Percentiles rank a stretch among this genome's conserved stretches.
Conservation (phyloP, 2,329 filamentous ascomycete genomes). For the Pezizomycotina sp. region DNA sequence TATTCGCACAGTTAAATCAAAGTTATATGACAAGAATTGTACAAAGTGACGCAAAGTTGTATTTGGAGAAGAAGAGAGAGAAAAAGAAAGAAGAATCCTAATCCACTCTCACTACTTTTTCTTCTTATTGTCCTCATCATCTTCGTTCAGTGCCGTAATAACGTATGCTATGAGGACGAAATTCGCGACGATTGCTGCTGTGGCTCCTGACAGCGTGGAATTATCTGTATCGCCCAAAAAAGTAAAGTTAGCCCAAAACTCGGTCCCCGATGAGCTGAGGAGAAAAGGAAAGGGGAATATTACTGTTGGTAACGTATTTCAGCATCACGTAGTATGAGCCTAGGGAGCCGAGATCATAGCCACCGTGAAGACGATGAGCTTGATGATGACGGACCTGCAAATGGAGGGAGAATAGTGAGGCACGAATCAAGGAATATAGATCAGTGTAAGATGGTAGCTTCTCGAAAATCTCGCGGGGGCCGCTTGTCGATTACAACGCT, state of each 20-base stretch:
- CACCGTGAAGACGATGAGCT: slow-evolving; percentile 75
- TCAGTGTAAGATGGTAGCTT: background rate
- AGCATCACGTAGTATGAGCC: slow-evolving; percentile 75
- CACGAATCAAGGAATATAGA: background rate
- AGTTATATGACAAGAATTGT: no score
- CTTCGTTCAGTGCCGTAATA: slow-evolving; percentile 78
- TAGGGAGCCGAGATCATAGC: slow-evolving; percentile 82
- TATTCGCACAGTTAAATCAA: no score
- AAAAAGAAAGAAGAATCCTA: no score
- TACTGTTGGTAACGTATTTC: slow-evolving; percentile 61
- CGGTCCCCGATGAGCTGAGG: background rate
- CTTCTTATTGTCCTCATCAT: slow-evolving; percentile 40
- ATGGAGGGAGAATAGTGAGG: background rate
- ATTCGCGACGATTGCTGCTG: slow-evolving; percentile 80
- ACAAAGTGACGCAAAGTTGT: no score
- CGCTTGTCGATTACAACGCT: background rate
- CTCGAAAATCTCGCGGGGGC: background rate
- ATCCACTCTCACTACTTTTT: slow-evolving; percentile 39
- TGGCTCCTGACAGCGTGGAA: slow-evolving; percentile 66
- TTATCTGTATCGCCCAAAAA: slow-evolving; percentile 44
- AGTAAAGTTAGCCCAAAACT: background rate
- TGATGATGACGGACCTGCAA: slow-evolving; percentile 62
- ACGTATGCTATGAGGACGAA: slow-evolving; percentile 82
- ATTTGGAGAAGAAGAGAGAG: no score
- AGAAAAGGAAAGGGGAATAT: slow-evolving; percentile 21